Conservation (phyloP, 2,329 filamentous ascomycete genomes). For the Elsinoe arachidis region DNA sequence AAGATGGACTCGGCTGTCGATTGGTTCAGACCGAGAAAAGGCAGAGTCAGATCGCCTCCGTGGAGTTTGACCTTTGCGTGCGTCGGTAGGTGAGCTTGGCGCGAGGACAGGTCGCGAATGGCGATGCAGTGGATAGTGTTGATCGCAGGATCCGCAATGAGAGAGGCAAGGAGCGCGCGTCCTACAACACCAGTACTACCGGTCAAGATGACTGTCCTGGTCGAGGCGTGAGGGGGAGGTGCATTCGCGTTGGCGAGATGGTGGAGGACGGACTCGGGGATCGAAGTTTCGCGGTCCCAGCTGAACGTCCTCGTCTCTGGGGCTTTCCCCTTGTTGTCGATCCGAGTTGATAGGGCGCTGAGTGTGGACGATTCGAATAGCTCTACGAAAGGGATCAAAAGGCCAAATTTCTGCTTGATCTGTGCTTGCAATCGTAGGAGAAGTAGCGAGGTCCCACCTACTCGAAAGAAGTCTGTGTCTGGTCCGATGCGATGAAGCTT, state of each 20-base stretch:
- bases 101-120: conserved; percentile 21
- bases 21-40: conserved; percentile 33
- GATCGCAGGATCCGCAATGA: conserved; percentile 29
- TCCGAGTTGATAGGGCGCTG: conserved; percentile 30
- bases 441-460: conserved; percentile 37
- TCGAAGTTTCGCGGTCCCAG: conserved; percentile 34
- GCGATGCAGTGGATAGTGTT: conserved; percentile 38
- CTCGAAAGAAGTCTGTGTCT: conserved; percentile 34
- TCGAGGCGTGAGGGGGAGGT: background rate
- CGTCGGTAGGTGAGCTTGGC: background rate
- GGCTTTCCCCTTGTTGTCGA: conserved; percentile 18
- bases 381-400: conserved; percentile 27
- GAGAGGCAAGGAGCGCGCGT: conserved; percentile 28
- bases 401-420: conserved; percentile 28
- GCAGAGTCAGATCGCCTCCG: conserved; percentile 30
- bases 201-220: conserved; percentile 27
- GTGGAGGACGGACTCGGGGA: conserved; percentile 7
- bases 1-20: conserved; percentile 25
- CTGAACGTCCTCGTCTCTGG: conserved; percentile 23
- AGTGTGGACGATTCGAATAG: conserved; percentile 35
- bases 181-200: conserved; percentile 38
- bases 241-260: background rate
- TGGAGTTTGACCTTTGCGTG: conserved; percentile 18
- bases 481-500: conserved; percentile 10
- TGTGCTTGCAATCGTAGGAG: conserved; percentile 31